These are phyloP conservation scores for Priceomyces medius DNA, from an alignment of 805 yeast species.

Conservation along the genomic window DNA sequence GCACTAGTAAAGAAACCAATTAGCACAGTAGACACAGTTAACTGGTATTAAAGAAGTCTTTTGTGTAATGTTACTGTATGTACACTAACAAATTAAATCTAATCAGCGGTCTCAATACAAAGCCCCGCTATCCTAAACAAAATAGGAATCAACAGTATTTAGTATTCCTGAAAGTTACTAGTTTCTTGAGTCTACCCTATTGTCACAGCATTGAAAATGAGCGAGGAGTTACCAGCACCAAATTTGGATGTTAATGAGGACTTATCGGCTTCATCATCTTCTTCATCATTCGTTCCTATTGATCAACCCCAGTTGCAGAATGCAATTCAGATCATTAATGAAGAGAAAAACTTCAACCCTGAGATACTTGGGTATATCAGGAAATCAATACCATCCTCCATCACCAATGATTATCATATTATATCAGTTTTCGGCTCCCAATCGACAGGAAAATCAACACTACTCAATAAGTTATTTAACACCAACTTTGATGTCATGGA, in stretches of 20 bases:
- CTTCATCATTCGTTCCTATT: constrained; percentile 42
- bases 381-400: constrained; percentile 27
- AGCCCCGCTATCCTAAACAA: too few species aligned
- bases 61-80: too few species aligned
- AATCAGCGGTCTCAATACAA: too few species aligned
- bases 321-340: constrained; percentile 65
- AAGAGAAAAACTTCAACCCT: constrained; percentile 51
- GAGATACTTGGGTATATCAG: constrained; percentile 35
- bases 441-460: constrained; percentile 93
- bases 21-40: too few species aligned
- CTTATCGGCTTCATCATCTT: constrained; percentile 21
- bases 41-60: too few species aligned
- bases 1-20: too few species aligned
- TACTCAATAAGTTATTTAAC: constrained; percentile 80
- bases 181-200: too few species aligned
- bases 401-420: constrained; percentile 78
- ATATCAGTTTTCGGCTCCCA: constrained; percentile 97
- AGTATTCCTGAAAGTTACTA: too few species aligned
- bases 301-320: constrained; percentile 26
- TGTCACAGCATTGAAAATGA: constrained; percentile 5
- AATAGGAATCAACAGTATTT: too few species aligned
- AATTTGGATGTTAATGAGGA: constrained; percentile 6
- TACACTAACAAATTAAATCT: too few species aligned
- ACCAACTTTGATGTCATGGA: constrained; percentile 94
- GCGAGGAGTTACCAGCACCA: constrained; percentile 6